Evolutionary conservation across 495 filamentous ascomycete genomes (phyloP), one percentile per base, ranked within the genome.

Genomic region (Apiosordaria backusii): DNA sequence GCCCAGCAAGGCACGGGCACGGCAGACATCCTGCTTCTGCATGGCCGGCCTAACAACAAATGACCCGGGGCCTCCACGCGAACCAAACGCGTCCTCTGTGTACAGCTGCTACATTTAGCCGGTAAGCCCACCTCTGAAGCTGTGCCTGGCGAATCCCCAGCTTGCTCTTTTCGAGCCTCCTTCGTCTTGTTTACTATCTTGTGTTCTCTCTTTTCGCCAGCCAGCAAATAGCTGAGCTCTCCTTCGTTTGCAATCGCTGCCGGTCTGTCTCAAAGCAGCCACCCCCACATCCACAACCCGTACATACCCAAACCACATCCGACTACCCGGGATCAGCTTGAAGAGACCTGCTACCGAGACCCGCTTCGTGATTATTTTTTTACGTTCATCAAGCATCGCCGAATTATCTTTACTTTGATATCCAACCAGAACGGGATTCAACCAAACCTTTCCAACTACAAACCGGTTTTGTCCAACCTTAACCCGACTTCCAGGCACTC

Each of bases 81-180:
- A 68, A 62, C 59, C 57, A 64, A 65, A 65, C 66, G 63, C 68
- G 61, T 72, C 61, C 22, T 57, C 53, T 68, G 61, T 68, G 57
- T 27, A 63, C 59, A 9, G 21, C 53, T 45, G 15, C 62, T 68
- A 72, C 70, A 72, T 72, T 72, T 72, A 72, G 57, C 68, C 70
- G 63, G 61, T 58, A 58, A 58, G 66, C 66, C 70, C 70, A 65
- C 70, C 50, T 9, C 61, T 29, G 21, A 55, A 50, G n/a, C 53
- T 24, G 23, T 57, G 57, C 9, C 54, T 57, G 54, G 54, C 25
- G 64, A 58, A 63, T 69, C 65, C 63, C 60, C 57, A 61, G 62
- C 55, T 63, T 57, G 27, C 35, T 64, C 63, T 65, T 40, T 63
- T 35, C 13, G 23, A 50, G 35, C 18, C 59, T 52, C n/a, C 59